Base-by-base conservation (phyloP, 169 alveolate species). In the Plasmodium sp. region DNA sequence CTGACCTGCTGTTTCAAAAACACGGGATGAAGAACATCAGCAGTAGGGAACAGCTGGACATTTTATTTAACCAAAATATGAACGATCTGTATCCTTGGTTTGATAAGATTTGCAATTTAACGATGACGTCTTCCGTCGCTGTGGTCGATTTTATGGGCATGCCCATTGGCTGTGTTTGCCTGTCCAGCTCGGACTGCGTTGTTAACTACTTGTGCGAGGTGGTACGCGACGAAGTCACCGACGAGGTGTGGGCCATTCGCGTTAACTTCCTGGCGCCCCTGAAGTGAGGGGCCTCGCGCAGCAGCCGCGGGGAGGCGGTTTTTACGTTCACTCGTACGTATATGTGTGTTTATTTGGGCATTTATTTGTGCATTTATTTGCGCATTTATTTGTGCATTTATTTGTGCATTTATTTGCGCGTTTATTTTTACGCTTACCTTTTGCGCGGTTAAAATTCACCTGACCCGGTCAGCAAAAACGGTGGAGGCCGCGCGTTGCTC, bases 91-190 rank as follows among this genome's bases (percentile, higher is more conserved):
- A 92, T 51, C 92, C 95, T 16, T 92, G 95, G 95, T 92, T 71
- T 51, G 67, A 92, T 72, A 81, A 92, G 81, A 92, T 92, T 16
- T 92, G 95, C 51, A 74, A 92, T 92, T 27, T 81, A 75, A 92
- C 95, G 9, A 34, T 82, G 58, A 71, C 84, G 2, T 92, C 92
- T 36, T 92, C 95, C 18, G 77, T 92, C 58, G 80, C 86, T 45
- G 67, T 92, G 58, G 72, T 92, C 7, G 95, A 81, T 72, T 92
- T 54, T 81, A 92, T 92, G 34, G 88, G 82, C 71, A 92, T 72
- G 92, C 95, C 95, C n/a, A 54, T 92, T 48, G 95, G 95, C 27
- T 45, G 92, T 92, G 95, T 92, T 82, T 92, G 95, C 41, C 43
- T 83, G 18, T 92, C 95, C 9, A 73, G 81, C n/a, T 43, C 95